These are phyloP conservation scores for Cyberlindnera japonica DNA, from an alignment of 805 yeast species.

Conservation along the genomic window DNA sequence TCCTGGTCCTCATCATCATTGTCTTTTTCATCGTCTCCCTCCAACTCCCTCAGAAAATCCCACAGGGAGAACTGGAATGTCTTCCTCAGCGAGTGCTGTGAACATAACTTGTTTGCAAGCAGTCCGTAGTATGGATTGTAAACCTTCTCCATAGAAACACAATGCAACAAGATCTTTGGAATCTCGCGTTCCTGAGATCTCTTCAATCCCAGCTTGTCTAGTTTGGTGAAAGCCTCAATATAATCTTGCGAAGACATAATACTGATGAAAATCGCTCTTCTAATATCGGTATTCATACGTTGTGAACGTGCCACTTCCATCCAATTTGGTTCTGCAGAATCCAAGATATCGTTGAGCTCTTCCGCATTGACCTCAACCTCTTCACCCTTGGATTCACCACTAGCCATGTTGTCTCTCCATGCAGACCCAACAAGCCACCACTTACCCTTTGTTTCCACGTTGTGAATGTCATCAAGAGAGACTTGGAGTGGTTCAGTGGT, in stretches of 20 bases:
- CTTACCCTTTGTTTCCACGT: conserved; percentile 78
- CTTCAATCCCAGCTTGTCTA: conserved; percentile 77
- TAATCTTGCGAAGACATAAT: conserved; percentile 95
- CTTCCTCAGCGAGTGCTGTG: conserved; percentile 69
- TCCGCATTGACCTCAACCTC: conserved; percentile 24
- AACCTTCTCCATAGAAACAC: conserved; percentile 75
- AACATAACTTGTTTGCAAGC: conserved; percentile 73
- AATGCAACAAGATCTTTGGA: conserved; percentile 79
- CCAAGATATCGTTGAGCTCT: conserved; percentile 19
- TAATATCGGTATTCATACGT: conserved; percentile 92
- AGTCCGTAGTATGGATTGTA: conserved; percentile 90
- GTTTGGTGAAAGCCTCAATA: conserved; percentile 76
- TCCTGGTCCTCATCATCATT: conserved; percentile 29
- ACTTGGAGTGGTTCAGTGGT: conserved; percentile 79
- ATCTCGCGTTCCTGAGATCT: conserved; percentile 82
- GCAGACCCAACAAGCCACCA: conserved; percentile 99
- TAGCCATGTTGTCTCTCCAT: conserved; percentile 70
- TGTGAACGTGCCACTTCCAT: conserved; percentile 77
- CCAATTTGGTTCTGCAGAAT: conserved; percentile 66
- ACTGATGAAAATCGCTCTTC: conserved; percentile 90
- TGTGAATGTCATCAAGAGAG: conserved; percentile 72
- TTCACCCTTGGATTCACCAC: conserved; percentile 12
- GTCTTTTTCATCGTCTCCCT: conserved; percentile 43
- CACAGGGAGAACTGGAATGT: conserved; percentile 86
- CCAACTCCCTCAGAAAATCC: conserved; percentile 77